A percentile compares a stretch with the other conserved stretches of the same genome.
These are phyloP conservation scores for Pisolithus tinctorius DNA, from an alignment of 768 basidiomycete species.

Conservation along the genomic window DNA sequence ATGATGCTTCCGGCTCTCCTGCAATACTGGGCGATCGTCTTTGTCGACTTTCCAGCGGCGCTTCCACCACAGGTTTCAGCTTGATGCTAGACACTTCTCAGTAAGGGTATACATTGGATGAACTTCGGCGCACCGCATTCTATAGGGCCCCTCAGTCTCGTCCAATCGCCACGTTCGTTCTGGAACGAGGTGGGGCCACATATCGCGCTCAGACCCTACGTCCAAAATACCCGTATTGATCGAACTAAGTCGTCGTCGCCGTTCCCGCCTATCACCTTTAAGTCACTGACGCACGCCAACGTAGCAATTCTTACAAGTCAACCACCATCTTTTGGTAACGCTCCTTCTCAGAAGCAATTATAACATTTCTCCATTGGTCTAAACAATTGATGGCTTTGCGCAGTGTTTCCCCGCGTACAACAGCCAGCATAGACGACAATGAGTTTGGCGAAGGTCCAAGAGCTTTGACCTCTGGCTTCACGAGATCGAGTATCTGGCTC, in stretches of 20 bases:
- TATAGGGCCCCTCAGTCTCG: constrained; percentile 87
- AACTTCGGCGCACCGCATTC: constrained; percentile 55
- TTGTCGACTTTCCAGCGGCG: constrained; percentile 29
- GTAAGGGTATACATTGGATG: neutral
- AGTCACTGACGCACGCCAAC: neutral
- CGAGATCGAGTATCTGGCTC: constrained; percentile 49
- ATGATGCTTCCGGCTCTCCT: constrained; percentile 37
- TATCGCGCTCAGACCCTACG: constrained; percentile 68
- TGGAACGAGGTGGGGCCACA: constrained; percentile 61
- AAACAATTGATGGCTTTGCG: constrained; percentile 58
- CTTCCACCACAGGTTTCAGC: constrained; percentile 55
- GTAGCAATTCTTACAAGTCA: constrained; percentile 48
- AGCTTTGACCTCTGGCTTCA: constrained; percentile 29
- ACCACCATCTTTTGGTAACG: constrained; percentile 61
- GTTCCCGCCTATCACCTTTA: constrained; percentile 53
- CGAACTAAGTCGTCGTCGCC: constrained; percentile 58
- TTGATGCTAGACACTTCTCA: constrained; percentile 51
- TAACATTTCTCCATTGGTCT: constrained; percentile 67
- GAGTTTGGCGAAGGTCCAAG: neutral
- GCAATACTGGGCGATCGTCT: constrained; percentile 34
- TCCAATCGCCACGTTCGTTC: constrained; percentile 69
- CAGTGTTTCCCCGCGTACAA: constrained; percentile 32
- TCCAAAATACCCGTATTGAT: constrained; percentile 56
- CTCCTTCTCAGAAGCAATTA: constrained; percentile 64
- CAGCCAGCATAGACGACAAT: constrained; percentile 11